Conservation (phyloP, 2,329 filamentous ascomycete genomes). For the Chlorencoelia australis region DNA sequence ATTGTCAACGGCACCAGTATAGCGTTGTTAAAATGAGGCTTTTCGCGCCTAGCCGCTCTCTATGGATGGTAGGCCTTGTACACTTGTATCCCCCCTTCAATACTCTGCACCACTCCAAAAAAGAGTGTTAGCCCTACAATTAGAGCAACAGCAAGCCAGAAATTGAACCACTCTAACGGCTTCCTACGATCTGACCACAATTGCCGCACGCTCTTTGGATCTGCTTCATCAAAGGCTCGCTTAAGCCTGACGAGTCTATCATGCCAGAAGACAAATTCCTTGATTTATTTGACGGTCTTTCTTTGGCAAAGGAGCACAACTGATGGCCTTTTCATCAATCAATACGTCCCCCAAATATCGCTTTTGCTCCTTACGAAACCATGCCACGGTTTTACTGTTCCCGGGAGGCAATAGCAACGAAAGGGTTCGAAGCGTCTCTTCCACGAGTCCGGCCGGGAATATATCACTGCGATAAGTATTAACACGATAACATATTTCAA, state of each 20-base stretch:
- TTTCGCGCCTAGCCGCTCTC: no score
- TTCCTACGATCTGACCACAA: conserved; percentile 35
- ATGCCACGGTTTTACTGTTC: background rate
- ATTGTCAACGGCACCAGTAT: no score
- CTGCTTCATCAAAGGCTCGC: conserved; percentile 1
- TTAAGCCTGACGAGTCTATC: conserved; percentile 26
- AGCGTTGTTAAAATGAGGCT: no score
- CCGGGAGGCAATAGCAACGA: background rate
- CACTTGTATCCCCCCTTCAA: background rate
- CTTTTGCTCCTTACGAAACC: no score
- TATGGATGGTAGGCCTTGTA: background rate
- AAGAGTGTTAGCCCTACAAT: background rate
- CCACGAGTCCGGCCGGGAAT: background rate
- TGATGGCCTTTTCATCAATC: background rate
- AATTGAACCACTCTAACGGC: conserved; percentile 31
- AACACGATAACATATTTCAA: no score
- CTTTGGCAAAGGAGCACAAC: background rate
- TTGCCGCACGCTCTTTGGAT: background rate
- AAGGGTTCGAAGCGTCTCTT: background rate
- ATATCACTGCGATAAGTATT: no score
- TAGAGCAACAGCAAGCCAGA: background rate
- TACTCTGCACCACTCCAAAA: conserved; percentile 30
- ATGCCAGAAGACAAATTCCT: background rate
- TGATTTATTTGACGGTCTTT: conserved; percentile 12
- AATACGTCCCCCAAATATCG: no score